Conservation (phyloP, 257 asterid species). For the Coffea eugenioides region DNA sequence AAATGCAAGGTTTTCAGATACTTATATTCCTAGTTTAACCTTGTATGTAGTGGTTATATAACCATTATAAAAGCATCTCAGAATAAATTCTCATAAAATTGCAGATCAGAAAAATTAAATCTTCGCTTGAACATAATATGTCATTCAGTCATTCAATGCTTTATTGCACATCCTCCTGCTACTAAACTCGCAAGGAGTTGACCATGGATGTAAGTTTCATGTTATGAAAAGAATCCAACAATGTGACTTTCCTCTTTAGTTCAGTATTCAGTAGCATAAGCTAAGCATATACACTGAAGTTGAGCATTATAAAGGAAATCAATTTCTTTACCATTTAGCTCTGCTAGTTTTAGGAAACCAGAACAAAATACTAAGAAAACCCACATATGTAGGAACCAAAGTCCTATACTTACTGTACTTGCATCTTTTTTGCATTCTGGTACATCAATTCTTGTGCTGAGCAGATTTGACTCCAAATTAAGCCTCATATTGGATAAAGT, state of each 20-base stretch:
- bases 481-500: slow-evolving; percentile 80
- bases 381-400: neutral
- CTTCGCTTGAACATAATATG: neutral
- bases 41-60: neutral
- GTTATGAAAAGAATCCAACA: neutral
- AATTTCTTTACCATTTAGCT: neutral
- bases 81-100: neutral
- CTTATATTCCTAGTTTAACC: neutral
- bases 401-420: slow-evolving; percentile 36
- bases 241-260: neutral
- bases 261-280: neutral
- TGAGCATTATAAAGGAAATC: neutral
- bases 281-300: neutral
- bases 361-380: neutral
- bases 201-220: neutral
- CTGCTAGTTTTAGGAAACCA: neutral
- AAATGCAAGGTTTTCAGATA: neutral
- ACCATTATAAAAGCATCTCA: neutral
- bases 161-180: neutral
- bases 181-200: slow-evolving; percentile 1
- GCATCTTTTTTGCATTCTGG: slow-evolving; percentile 20
- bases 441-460: slow-evolving; percentile 22
- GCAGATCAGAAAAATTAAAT: neutral
- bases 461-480: slow-evolving; percentile 72
- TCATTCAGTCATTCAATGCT: too few species aligned